phyloP scores from a whole-genome alignment of 1,284 basidiomycete genomes.

The Marasmius fiardii region DNA sequence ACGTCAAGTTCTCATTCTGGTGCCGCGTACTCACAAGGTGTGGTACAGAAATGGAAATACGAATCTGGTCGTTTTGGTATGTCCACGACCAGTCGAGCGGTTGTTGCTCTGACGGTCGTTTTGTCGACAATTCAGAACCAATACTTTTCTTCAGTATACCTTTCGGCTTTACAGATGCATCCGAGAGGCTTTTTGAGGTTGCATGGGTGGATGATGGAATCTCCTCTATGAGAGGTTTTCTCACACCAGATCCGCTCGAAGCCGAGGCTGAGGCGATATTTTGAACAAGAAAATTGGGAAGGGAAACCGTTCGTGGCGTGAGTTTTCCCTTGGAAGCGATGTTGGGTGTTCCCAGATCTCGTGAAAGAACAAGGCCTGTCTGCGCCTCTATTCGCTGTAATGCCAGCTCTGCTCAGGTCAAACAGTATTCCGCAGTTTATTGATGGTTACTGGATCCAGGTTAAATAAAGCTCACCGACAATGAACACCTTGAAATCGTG shows the following conservation, averaged over 20 bases:
- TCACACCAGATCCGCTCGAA: neutral
- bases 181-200: conserved; percentile 3
- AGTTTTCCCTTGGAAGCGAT: conserved; percentile 67
- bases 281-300: conserved; percentile 44
- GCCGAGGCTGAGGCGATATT: neutral
- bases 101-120: conserved; percentile 24
- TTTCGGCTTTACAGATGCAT: conserved; percentile 22
- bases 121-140: conserved; percentile 44
- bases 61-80: conserved; percentile 5
- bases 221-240: conserved; percentile 47
- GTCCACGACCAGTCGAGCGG: conserved; percentile 12
- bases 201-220: conserved; percentile 19
- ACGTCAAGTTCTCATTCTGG: neutral
- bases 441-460: neutral
- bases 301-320: conserved; percentile 47
- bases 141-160: conserved; percentile 32
- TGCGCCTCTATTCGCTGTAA: conserved; percentile 66
- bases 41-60: conserved; percentile 10
- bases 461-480: conserved; percentile 42
- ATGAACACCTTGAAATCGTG: conserved; percentile 65
- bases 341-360: conserved; percentile 65
- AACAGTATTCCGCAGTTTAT: neutral
- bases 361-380: conserved; percentile 51
- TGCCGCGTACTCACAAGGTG: conserved; percentile 5
- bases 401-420: conserved; percentile 47